Evolutionary conservation across 2,329 filamentous ascomycete species (phyloP).

Genomic region (Fonsecaea monophora): DNA sequence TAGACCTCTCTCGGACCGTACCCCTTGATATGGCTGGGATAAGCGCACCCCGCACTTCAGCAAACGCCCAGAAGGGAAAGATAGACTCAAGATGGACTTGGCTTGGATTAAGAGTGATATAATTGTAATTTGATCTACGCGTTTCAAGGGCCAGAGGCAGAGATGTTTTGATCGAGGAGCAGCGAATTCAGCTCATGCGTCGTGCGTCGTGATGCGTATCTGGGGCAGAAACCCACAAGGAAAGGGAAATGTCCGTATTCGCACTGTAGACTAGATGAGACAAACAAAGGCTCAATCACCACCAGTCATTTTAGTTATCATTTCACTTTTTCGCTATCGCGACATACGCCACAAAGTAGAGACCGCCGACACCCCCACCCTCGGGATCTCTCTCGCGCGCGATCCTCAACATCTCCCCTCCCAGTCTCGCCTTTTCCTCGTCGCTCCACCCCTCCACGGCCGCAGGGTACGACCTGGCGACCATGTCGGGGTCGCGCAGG

Average conservation of each 20-base stretch:
- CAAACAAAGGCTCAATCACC: no score
- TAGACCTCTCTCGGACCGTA: not conserved
- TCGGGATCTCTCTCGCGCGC: constrained; percentile 8
- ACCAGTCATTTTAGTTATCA: not conserved
- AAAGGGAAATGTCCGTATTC: no score
- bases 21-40: not conserved
- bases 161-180: no score
- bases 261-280: no score
- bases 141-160: not conserved
- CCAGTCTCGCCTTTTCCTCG: constrained; percentile 14
- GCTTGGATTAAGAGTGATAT: not conserved
- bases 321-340: constrained; percentile 20
- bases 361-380: not conserved
- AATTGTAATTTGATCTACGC: not conserved
- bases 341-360: constrained; percentile 14
- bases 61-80: not conserved
- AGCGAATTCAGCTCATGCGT: no score
- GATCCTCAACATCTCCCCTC: constrained; percentile 14
- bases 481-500: constrained; percentile 8
- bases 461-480: constrained; percentile 11
- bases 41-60: not conserved
- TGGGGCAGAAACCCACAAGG: no score
- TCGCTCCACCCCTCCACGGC: constrained; percentile 19
- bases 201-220: no score
- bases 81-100: not conserved